Base-by-base conservation (phyloP, 2,329 filamentous ascomycete genomes). In the Colletotrichum tropicale region DNA sequence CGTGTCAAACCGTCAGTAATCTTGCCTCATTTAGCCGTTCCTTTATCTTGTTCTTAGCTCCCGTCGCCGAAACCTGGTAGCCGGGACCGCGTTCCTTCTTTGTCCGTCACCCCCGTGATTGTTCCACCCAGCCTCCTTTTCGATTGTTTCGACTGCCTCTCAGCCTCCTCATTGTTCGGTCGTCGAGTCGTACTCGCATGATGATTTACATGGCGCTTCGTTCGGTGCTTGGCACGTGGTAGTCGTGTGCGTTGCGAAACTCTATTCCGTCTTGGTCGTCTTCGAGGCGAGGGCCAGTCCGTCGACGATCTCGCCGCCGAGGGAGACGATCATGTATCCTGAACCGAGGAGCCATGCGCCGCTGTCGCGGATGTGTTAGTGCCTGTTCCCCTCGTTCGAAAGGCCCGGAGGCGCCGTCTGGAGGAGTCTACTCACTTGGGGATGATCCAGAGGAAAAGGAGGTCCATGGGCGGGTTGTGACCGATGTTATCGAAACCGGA, bases 401-500 rank as follows among this genome's bases (percentile, higher is more conserved):
- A 34, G 18, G n/a, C 12, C 15, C 16, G 26, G 56, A 9, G 38
- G 30, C 13, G 55, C 21, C n/a, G 26, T n/a, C n/a, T 18, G 36
- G n/a, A n/a, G 26, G 12, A 16, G 61, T 48, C 3, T 13, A 83
- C 89, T 80, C 81, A 91, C 90, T 91, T 92, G 67, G 90, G 90
- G 66, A 92, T 87, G 69, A 91, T 87, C 90, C 90, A 92, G 65
- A 92, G 82, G 67, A 87, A 80, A 58, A 91, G 70, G 36, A 92
- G 82, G 61, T 87, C 83, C 16, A 78, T 61, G 0, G 82, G 60
- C 38, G 82, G 78, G 81, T 92, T 92, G 80, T 92, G 91, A 56
- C 89, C 89, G 71, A 92, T 90, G 79, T 91, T 91, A 78, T 86
- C 86, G 78, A 89, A 92, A 43, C 85, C 88, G 8, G 88, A 89